Conservation (phyloP, 768 basidiomycete species). For the Sutorius australiensis region DNA sequence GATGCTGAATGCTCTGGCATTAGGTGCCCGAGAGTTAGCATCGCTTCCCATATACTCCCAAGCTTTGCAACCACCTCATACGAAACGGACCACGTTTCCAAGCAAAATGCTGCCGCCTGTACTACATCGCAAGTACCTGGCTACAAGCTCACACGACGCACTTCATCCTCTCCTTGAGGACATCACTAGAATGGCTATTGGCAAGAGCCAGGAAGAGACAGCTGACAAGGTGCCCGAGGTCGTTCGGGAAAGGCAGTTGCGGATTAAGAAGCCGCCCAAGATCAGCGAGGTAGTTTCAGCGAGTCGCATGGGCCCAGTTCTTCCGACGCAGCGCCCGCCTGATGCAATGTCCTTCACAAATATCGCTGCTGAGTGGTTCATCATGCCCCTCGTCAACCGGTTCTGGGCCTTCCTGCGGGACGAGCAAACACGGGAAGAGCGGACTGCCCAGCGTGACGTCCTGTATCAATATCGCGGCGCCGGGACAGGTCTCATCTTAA, state of each 20-base stretch:
- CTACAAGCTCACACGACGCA: constrained; percentile 35
- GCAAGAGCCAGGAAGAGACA: constrained; percentile 52
- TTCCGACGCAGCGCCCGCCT: constrained; percentile 5
- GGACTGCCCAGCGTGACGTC: constrained; percentile 55
- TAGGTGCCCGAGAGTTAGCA: constrained; percentile 83
- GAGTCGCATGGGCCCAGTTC: constrained; percentile 17
- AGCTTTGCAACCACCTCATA: constrained; percentile 29
- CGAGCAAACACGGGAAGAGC: constrained; percentile 70
- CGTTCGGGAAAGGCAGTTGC: constrained; percentile 70
- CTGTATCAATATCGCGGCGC: constrained; percentile 62
- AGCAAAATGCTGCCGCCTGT: constrained; percentile 72
- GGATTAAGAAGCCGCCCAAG: constrained; percentile 48
- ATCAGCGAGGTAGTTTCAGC: constrained; percentile 41
- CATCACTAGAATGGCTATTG: constrained; percentile 61
- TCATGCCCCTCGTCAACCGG: constrained; percentile 85
- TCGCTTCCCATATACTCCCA: constrained; percentile 36
- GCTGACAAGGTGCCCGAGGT: constrained; percentile 57
- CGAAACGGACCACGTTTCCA: constrained; percentile 56
- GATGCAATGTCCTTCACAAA: constrained; percentile 47
- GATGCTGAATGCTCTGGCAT: constrained; percentile 81
- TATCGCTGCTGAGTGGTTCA: constrained; percentile 84
- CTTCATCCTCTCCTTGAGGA: constrained; percentile 59
- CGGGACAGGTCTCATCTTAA: constrained; percentile 80
- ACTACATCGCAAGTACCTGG: constrained; percentile 68
- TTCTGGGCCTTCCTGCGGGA: constrained; percentile 95